Conservation (phyloP, 2,329 filamentous ascomycete genomes). For the Calonectria leucothoes region DNA sequence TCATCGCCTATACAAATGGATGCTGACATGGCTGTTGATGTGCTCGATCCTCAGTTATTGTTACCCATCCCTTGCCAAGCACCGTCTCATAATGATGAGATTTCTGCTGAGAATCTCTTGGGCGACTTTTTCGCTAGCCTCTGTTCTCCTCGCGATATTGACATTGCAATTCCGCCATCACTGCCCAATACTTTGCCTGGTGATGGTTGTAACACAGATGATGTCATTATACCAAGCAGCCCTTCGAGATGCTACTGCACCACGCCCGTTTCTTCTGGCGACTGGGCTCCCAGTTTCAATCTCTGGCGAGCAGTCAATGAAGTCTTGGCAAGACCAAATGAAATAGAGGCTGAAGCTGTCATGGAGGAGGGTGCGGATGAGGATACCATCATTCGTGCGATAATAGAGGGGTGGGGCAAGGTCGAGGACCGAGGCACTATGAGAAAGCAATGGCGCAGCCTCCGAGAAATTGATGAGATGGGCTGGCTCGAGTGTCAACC, state of each 20-base stretch:
- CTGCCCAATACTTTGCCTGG: neutral
- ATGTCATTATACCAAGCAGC: neutral
- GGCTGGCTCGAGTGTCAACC: neutral
- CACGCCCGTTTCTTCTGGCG: neutral
- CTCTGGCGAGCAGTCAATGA: neutral
- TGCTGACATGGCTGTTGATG: neutral
- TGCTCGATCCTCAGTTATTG: neutral
- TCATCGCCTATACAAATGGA: neutral
- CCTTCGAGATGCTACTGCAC: neutral
- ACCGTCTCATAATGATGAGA: neutral
- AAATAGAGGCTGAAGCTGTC: neutral
- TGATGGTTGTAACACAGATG: neutral
- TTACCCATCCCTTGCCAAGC: neutral
- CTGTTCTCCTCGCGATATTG: neutral
- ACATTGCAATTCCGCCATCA: neutral
- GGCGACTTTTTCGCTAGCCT: neutral
- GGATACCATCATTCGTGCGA: neutral
- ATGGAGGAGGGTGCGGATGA: neutral
- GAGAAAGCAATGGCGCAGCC: neutral
- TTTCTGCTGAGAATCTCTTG: neutral
- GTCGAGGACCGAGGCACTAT: neutral
- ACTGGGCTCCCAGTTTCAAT: neutral
- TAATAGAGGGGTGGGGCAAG: neutral
- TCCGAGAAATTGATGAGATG: neutral
- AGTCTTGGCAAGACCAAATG: neutral